These are phyloP conservation scores for Myxozyma melibiosi DNA, from an alignment of 805 yeast species.

Conservation along the genomic window DNA sequence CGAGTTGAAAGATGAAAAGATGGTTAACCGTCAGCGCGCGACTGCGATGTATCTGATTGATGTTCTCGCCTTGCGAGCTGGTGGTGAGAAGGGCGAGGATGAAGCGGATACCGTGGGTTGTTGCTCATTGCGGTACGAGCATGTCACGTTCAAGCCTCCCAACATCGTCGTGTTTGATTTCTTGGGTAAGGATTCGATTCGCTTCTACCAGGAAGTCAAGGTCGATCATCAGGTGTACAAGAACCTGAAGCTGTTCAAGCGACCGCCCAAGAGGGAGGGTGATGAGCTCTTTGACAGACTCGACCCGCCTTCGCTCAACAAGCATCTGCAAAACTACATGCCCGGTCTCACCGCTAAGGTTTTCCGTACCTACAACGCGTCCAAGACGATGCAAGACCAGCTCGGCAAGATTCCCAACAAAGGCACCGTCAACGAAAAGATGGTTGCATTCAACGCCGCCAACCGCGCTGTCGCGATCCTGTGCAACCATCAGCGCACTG, in stretches of 20 bases:
- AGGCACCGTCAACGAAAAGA: conserved; percentile 86
- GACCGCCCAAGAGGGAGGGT: conserved; percentile 85
- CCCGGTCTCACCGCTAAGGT: conserved; percentile 94
- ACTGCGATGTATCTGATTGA: conserved; percentile 93
- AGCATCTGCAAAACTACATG: conserved; percentile 86
- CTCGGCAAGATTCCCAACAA: conserved; percentile 79
- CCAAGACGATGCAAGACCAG: conserved; percentile 96
- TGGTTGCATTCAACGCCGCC: conserved; percentile 88
- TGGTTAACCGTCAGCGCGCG: conserved; percentile 89
- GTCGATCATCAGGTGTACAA: conserved; percentile 92
- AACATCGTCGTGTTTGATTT: conserved; percentile 85
- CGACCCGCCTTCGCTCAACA: conserved; percentile 79
- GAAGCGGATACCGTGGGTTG: conserved; percentile 99
- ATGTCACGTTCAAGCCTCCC: conserved; percentile 82
- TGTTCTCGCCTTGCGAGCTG: conserved; percentile 92
- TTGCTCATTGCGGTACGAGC: conserved; percentile 90
- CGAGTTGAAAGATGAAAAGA: conserved; percentile 69
- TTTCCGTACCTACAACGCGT: conserved; percentile 95
- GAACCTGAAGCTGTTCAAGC: conserved; percentile 82
- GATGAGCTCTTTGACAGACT: conserved; percentile 91
- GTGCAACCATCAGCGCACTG: conserved; percentile 96
- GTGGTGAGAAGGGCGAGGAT: conserved; percentile 95
- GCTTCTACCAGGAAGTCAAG: conserved; percentile 88
- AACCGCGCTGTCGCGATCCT: conserved; percentile 92
- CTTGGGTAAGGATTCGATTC: conserved; percentile 91